phyloP scores from a whole-genome alignment of 768 basidiomycete genomes.

The Naganishia kalamii region DNA sequence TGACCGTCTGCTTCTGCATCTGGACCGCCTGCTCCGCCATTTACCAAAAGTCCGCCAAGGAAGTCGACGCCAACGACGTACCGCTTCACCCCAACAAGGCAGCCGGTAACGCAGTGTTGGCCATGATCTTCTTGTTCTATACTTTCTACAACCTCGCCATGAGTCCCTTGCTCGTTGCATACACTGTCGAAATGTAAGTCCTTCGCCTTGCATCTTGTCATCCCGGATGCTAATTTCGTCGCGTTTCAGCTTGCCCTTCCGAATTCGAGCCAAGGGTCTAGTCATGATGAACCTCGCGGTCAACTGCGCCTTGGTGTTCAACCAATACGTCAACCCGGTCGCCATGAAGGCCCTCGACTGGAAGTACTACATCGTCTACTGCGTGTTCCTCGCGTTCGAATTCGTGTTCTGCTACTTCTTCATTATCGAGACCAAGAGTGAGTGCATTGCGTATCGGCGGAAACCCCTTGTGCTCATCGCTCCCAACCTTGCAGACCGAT shows the following conservation, averaged over 20 bases:
- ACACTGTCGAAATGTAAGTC: constrained; percentile 69
- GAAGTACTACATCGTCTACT: constrained; percentile 34
- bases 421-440: constrained; percentile 39
- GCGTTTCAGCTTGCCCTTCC: constrained; percentile 58
- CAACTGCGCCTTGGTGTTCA: constrained; percentile 41
- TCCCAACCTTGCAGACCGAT: neutral
- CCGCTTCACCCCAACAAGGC: constrained; percentile 14
- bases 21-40: constrained; percentile 18
- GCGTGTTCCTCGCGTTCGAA: constrained; percentile 36
- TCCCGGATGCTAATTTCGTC: neutral
- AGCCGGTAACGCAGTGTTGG: constrained; percentile 61
- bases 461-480: neutral
- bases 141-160: constrained; percentile 74
- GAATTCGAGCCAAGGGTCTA: constrained; percentile 78
- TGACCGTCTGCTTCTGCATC: constrained; percentile 10
- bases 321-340: constrained; percentile 38
- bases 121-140: constrained; percentile 77
- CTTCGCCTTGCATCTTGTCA: neutral
- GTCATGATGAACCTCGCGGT: constrained; percentile 56
- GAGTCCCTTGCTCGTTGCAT: constrained; percentile 76
- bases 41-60: neutral
- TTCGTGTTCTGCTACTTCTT: constrained; percentile 40
- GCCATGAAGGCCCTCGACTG: constrained; percentile 29
- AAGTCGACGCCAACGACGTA: neutral
- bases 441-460: neutral